Percentiles rank a stretch among this genome's conserved stretches.
These are phyloP conservation scores for Citrus australasica DNA, from an alignment of 345 rosid genomes.

Conservation along the genomic window DNA sequence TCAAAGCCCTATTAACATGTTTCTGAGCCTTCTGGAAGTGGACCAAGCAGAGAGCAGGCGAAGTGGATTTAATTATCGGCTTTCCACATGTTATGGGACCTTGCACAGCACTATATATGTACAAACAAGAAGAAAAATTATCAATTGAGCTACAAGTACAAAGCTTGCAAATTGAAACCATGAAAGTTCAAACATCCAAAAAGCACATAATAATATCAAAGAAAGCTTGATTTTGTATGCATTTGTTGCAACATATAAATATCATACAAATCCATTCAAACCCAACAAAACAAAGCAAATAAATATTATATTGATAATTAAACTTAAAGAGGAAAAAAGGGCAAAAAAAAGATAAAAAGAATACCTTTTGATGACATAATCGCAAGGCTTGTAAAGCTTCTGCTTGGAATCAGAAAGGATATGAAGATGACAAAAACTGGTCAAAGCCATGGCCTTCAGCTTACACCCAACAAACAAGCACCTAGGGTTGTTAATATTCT, in stretches of 20 bases:
- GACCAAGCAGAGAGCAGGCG: slow-evolving; percentile 50
- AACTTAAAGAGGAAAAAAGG: not conserved
- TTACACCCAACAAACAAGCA: slow-evolving; percentile 70
- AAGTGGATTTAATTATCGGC: slow-evolving; percentile 58
- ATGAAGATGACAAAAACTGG: slow-evolving; percentile 77
- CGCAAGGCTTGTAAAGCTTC: slow-evolving; percentile 83
- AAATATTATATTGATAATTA: not conserved
- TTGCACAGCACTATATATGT: slow-evolving; percentile 50
- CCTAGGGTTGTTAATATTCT: slow-evolving; percentile 26
- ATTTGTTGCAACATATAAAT: too few relatives aligned
- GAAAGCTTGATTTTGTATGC: too few relatives aligned
- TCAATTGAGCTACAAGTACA: not conserved
- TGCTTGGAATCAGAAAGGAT: slow-evolving; percentile 84
- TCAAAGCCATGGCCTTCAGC: slow-evolving; percentile 80
- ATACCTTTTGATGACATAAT: slow-evolving; percentile 73
- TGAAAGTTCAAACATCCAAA: not conserved
- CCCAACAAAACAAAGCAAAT: not conserved
- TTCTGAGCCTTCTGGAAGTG: slow-evolving; percentile 77
- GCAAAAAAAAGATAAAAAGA: not conserved
- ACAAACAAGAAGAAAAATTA: slow-evolving; percentile 2
- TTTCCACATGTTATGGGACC: slow-evolving; percentile 79
- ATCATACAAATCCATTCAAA: too few relatives aligned
- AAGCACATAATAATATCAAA: not conserved
- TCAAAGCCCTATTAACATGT: slow-evolving; percentile 55
- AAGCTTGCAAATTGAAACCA: not conserved